Percentiles rank a stretch among this genome's conserved stretches.
Evolutionary conservation across 306 rosid genomes (phyloP).

Genomic region (Oxytropis ochrocephala): DNA sequence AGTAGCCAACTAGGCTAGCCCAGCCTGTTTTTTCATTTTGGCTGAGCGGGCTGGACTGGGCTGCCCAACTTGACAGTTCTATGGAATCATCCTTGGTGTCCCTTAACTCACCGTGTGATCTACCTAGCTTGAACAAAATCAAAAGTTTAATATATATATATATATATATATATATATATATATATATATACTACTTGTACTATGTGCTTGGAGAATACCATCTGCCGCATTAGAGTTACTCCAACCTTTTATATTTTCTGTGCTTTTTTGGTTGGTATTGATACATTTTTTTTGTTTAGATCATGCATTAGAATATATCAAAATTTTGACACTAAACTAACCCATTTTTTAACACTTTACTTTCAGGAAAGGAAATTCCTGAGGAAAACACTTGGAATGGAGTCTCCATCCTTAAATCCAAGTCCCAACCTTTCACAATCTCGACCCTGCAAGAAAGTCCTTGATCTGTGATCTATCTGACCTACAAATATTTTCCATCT

Average conservation of each 20-base stretch:
- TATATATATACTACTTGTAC: no score
- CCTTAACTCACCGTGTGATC: no score
- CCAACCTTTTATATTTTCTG: neutral
- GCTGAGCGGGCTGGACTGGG: no score
- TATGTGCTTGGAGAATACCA: neutral
- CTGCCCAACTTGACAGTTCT: no score
- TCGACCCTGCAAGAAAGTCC: constrained; percentile 86
- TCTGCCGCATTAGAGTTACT: neutral
- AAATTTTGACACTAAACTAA: constrained; percentile 21
- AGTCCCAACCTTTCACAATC: constrained; percentile 52
- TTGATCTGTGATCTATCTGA: constrained; percentile 52
- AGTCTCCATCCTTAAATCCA: constrained; percentile 58
- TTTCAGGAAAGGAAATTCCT: constrained; percentile 92
- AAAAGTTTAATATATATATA: neutral
- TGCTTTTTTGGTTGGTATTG: neutral
- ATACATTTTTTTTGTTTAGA: neutral
- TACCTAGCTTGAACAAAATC: no score
- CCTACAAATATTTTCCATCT: constrained; percentile 14
- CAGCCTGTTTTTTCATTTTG: no score
- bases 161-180: no score
- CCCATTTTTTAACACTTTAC: neutral
- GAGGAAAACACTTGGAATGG: constrained; percentile 89
- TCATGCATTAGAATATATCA: neutral
- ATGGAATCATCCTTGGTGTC: no score
- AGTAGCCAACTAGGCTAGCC: no score